phyloP scores from a whole-genome alignment of 2,329 filamentous ascomycete species.

The Atkinsonella hypoxylon region DNA sequence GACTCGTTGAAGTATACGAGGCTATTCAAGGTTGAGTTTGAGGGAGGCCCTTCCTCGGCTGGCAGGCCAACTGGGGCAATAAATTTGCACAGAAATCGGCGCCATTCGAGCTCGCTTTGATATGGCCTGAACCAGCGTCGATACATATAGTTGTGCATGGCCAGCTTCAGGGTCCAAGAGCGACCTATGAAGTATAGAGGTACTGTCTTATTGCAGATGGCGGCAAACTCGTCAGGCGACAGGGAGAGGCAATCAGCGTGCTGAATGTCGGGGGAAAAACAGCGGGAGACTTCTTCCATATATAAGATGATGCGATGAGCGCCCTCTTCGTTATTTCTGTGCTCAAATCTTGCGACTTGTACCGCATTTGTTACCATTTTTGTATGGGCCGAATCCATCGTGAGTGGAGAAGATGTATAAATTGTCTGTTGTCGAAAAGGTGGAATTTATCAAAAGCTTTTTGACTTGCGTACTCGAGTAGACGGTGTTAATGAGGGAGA shows the following conservation, averaged over 20 bases:
- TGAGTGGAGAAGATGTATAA: too few relatives aligned
- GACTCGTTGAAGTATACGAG: conserved; percentile 3
- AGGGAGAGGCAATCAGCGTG: not conserved
- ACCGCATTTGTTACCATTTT: too few relatives aligned
- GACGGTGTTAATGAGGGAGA: too few relatives aligned
- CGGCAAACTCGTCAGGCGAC: not conserved
- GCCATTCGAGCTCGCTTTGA: conserved; percentile 5
- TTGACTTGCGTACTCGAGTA: too few relatives aligned
- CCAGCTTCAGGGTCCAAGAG: not conserved
- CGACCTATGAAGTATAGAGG: not conserved
- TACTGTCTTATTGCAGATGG: not conserved
- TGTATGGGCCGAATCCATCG: too few relatives aligned
- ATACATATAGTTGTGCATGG: not conserved
- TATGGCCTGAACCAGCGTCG: conserved; percentile 6
- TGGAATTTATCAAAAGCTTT: too few relatives aligned
- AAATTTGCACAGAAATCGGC: conserved; percentile 6
- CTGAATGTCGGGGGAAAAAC: not conserved
- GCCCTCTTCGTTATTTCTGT: too few relatives aligned
- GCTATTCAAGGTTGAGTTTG: not conserved
- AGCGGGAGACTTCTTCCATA: too few relatives aligned
- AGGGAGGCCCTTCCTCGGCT: not conserved
- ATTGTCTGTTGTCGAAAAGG: too few relatives aligned
- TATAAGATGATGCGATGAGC: too few relatives aligned
- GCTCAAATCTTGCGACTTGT: too few relatives aligned
- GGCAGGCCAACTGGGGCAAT: not conserved